These are phyloP conservation scores for Sporothrix euskadiensis DNA, from an alignment of 2,329 filamentous ascomycete genomes.

Conservation along the genomic window DNA sequence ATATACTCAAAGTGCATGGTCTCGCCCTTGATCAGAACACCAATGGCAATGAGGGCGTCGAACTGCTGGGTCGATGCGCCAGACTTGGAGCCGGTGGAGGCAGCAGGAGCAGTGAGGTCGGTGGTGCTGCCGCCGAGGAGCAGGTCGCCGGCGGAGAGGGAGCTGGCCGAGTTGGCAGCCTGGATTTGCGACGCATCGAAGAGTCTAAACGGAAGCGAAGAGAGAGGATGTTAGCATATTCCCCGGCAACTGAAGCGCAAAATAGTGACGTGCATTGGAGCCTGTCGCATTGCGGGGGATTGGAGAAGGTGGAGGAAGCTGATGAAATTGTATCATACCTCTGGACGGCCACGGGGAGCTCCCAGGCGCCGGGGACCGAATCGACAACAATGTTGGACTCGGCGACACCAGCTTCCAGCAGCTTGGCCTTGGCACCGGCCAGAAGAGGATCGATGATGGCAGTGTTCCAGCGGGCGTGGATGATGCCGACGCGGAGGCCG, in stretches of 20 bases:
- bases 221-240: slow-evolving; percentile 13
- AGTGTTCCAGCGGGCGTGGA: slow-evolving; percentile 94
- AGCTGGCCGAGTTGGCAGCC: slow-evolving; percentile 61
- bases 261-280: neutral
- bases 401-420: slow-evolving; percentile 76
- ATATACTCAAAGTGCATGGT: slow-evolving; percentile 99
- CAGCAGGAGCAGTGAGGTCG: slow-evolving; percentile 70
- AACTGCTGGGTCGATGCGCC: slow-evolving; percentile 63
- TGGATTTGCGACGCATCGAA: slow-evolving; percentile 87
- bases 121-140: slow-evolving; percentile 70
- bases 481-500: slow-evolving; percentile 83
- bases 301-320: slow-evolving; percentile 17
- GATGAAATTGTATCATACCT: slow-evolving; percentile 54
- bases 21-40: slow-evolving; percentile 96
- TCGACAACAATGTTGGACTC: slow-evolving; percentile 86
- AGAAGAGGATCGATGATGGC: slow-evolving; percentile 85
- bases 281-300: neutral
- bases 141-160: slow-evolving; percentile 66
- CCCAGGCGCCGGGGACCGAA: slow-evolving; percentile 90
- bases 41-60: slow-evolving; percentile 92
- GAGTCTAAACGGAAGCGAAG: slow-evolving; percentile 53
- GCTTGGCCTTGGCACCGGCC: slow-evolving; percentile 73
- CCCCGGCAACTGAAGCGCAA: neutral
- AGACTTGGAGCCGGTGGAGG: slow-evolving; percentile 40
- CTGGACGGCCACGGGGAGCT: slow-evolving; percentile 87